Percentiles rank a stretch among this genome's conserved stretches.
Evolutionary conservation across 2,329 filamentous ascomycete genomes (phyloP).

Genomic region (Pseudocercospora ulei): DNA sequence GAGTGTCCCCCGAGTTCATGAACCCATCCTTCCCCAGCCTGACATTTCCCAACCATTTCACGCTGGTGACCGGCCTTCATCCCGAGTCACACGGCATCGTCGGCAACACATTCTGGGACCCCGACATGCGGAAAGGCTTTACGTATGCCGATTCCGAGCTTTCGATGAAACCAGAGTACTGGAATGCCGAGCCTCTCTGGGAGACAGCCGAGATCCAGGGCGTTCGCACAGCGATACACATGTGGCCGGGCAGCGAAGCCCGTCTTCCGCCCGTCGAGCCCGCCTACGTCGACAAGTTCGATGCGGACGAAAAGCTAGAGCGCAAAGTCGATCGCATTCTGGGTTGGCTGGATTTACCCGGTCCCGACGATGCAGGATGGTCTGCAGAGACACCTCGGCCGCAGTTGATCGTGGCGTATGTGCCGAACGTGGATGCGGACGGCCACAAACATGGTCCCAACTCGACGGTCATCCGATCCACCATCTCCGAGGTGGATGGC

Average conservation of each 20-base stretch:
- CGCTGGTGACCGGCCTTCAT: slow-evolving; percentile 80
- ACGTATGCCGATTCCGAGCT: slow-evolving; percentile 68
- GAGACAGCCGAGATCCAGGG: slow-evolving; percentile 78
- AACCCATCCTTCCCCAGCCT: slow-evolving; percentile 88
- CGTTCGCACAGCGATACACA: slow-evolving; percentile 74
- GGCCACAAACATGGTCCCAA: slow-evolving; percentile 89
- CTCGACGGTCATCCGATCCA: slow-evolving; percentile 75
- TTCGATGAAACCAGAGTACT: slow-evolving; percentile 83
- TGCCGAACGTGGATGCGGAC: slow-evolving; percentile 79
- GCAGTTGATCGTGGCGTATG: slow-evolving; percentile 87
- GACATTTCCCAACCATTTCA: slow-evolving; percentile 92
- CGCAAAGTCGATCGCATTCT: slow-evolving; percentile 72
- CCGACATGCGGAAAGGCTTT: slow-evolving; percentile 65
- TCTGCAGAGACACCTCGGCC: slow-evolving; percentile 52
- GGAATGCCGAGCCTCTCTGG: slow-evolving; percentile 91
- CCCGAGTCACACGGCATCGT: slow-evolving; percentile 90
- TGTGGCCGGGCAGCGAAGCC: slow-evolving; percentile 97
- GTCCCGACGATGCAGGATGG: slow-evolving; percentile 48
- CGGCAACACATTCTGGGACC: slow-evolving; percentile 92
- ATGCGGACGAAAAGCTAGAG: slow-evolving; percentile 61
- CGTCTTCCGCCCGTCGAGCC: slow-evolving; percentile 67
- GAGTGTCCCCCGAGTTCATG: slow-evolving; percentile 88
- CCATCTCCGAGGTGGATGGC: slow-evolving; percentile 66
- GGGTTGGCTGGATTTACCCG: slow-evolving; percentile 73
- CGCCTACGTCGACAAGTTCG: slow-evolving; percentile 73